These are phyloP conservation scores for Spizellomyces sp. DNA, from an alignment of 192 early-diverging fungal species.

Conservation along the genomic window DNA sequence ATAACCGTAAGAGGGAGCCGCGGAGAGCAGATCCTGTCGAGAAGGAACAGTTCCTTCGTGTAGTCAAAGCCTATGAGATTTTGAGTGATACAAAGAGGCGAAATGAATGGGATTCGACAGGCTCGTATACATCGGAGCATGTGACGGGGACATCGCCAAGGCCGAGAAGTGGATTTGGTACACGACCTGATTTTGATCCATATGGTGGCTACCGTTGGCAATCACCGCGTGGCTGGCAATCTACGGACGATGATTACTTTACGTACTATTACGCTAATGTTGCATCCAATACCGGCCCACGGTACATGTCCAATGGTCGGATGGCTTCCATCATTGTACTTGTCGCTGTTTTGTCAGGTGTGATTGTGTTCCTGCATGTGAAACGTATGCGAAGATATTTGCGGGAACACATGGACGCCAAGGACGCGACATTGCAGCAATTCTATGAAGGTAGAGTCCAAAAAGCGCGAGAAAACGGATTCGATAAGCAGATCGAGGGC, in stretches of 20 bases:
- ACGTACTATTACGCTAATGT: constrained; percentile 2
- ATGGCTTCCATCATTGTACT: constrained; percentile 25
- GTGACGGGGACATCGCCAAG: background rate
- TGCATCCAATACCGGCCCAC: constrained; percentile 15
- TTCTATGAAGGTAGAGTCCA: constrained; percentile 21
- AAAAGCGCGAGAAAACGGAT: constrained; percentile 17
- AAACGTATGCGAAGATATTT: background rate
- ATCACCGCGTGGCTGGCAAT: background rate
- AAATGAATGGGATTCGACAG: constrained; percentile 1
- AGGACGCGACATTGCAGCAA: constrained; percentile 3
- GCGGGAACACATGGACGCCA: background rate
- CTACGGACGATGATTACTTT: background rate
- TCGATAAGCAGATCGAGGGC: constrained; percentile 12
- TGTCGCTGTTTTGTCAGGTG: constrained; percentile 16
- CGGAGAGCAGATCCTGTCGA: constrained; percentile 1
- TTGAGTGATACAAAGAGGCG: constrained; percentile 10
- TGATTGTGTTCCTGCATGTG: constrained; percentile 17
- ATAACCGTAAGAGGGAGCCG: background rate
- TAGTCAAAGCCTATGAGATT: constrained; percentile 32
- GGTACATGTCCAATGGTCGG: constrained; percentile 38
- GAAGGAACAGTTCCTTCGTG: constrained; percentile 17
- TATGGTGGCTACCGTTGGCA: background rate
- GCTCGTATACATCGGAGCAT: background rate
- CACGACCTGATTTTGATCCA: background rate
- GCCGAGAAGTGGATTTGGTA: background rate